Evolutionary conservation across 495 filamentous ascomycete genomes (phyloP), one percentile per base, ranked within the genome.

Genomic region (Ascodesmis nigricans): DNA sequence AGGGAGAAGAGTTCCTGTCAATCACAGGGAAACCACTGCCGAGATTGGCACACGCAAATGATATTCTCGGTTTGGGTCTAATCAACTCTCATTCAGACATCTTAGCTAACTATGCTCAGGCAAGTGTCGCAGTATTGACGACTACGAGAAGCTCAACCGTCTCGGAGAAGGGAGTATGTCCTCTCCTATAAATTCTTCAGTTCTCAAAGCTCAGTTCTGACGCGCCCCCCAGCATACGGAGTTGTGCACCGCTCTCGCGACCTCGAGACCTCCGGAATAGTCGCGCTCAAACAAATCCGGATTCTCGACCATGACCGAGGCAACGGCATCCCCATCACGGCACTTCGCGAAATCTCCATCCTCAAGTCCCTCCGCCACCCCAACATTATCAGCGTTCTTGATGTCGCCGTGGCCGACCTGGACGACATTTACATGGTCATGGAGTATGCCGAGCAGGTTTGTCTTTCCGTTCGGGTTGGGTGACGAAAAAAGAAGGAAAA

Each of bases 361-460:
- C 51, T 62, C 8, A 58, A 57, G 14, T 55, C 49, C 7, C 32
- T 61, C 10, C 54, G 44, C 29, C 60, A 62, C 27, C 34, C 40
- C 13, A 62, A 62, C 35, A 53, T 62, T 23, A 43, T 62, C 37
- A 54, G 56, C 25, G 56, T 62, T 13, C 37, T 59, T 4, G 56
- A 62, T 38, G 58, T 62, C 25, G 58, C 59, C 9, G 59, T 59
- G 8, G 54, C 52, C 17, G 44, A 49, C 28, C 45, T 60, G 35
- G 55, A 57, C 31, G 49, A 59, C 28, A 41, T 61, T 30, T 60
- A 57, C 40, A 60, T 62, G 59, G 58, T 62, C 30, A 60, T 60
- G 59, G 59, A 62, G 38, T 62, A 62, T 33, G 56, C 55, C 34
- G 59, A 62, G 47, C 57, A 62, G 59, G 58, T 61, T 55, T 47